Percentiles rank a stretch among this genome's conserved stretches.
Evolutionary conservation across 805 yeast species (phyloP).

Genomic region (Monosporozyma aquatica): DNA sequence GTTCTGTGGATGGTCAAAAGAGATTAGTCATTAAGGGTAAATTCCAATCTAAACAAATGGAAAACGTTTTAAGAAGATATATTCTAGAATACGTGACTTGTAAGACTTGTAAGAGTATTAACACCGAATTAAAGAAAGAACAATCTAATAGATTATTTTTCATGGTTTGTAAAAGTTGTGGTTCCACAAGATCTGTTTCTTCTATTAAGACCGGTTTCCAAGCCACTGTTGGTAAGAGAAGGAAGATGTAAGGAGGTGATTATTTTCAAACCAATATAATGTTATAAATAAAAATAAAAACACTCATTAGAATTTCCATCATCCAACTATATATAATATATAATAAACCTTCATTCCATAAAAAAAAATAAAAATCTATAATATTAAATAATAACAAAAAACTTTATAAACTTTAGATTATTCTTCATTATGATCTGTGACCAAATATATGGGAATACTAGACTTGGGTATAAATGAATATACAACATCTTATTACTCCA

Average conservation of each 20-base stretch:
- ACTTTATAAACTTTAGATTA: too few relatives aligned
- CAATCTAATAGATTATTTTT: slow-evolving; percentile 93
- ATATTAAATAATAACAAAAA: too few relatives aligned
- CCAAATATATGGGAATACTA: too few relatives aligned
- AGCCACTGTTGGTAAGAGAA: slow-evolving; percentile 91
- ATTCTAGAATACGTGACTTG: slow-evolving; percentile 96
- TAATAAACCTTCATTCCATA: too few relatives aligned
- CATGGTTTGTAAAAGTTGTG: slow-evolving; percentile 96
- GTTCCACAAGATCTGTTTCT: slow-evolving; percentile 91
- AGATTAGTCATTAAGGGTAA: slow-evolving; percentile 96
- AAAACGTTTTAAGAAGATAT: slow-evolving; percentile 90
- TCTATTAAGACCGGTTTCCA: slow-evolving; percentile 99
- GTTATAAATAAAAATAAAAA: too few relatives aligned
- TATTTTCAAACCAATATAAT: too few relatives aligned
- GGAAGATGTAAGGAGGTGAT: slow-evolving; percentile 43
- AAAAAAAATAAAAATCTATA: too few relatives aligned
- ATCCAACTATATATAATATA: too few relatives aligned
- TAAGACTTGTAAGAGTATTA: slow-evolving; percentile 97
- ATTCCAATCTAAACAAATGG: slow-evolving; percentile 95
- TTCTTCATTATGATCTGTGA: too few relatives aligned
- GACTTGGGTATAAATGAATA: too few relatives aligned
- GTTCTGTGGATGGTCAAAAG: slow-evolving; percentile 96
- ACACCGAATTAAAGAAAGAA: slow-evolving; percentile 92
- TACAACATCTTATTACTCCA: too few relatives aligned
- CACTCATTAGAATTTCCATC: too few relatives aligned